phyloP scores from a whole-genome alignment of 108 stramenopile species.

The Phaeodactylum tricornutum region DNA sequence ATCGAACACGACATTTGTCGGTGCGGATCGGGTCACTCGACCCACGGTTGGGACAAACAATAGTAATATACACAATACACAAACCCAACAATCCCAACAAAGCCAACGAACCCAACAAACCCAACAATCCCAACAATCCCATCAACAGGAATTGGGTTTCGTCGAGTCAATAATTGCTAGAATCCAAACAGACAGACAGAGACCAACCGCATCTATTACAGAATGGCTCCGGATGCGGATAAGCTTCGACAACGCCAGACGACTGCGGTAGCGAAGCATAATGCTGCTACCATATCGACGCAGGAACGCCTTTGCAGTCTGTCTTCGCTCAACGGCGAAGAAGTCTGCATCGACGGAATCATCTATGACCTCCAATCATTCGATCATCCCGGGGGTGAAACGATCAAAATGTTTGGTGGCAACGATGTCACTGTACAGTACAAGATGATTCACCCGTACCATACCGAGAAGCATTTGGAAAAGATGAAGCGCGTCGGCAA shows the following conservation, averaged over 20 bases:
- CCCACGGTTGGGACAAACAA: too few species aligned
- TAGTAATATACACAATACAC: too few species aligned
- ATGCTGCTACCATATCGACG: constrained; percentile 19
- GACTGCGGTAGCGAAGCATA: constrained; percentile 3
- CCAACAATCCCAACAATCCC: too few species aligned
- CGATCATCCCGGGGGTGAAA: constrained; percentile 79
- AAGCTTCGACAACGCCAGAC: constrained; percentile 39
- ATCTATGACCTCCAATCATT: constrained; percentile 70
- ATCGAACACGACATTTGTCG: too few species aligned
- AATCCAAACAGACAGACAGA: too few species aligned
- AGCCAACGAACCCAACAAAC: too few species aligned
- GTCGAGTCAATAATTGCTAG: too few species aligned
- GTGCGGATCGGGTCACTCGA: too few species aligned
- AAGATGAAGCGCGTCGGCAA: constrained; percentile 79
- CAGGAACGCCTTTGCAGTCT: constrained; percentile 14
- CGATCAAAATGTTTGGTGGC: constrained; percentile 74
- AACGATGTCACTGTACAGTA: constrained; percentile 86
- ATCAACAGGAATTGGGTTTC: too few species aligned
- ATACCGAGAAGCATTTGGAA: constrained; percentile 74
- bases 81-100: too few species aligned
- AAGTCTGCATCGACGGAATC: constrained; percentile 66
- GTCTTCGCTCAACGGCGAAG: constrained; percentile 35
- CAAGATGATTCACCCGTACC: constrained; percentile 89
- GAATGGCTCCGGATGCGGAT: constrained; percentile 60
- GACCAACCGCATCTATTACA: too few species aligned